Evolutionary conservation across 163 green algal genomes (phyloP), one percentile per base, ranked within the genome.

Genomic region (Coccomyxa subellipsoidea): DNA sequence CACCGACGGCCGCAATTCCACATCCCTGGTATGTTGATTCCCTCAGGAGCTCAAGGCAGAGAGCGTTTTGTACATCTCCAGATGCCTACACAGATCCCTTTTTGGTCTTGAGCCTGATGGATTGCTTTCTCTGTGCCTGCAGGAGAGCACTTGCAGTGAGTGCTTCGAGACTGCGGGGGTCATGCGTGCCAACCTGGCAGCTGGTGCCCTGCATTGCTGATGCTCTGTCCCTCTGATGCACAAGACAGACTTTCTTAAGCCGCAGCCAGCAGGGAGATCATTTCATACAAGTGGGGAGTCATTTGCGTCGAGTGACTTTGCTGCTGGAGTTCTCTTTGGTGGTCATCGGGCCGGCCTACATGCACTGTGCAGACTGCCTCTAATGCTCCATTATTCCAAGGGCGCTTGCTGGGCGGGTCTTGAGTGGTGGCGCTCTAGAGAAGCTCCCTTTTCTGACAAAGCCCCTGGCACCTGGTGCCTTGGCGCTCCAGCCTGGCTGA

Each of bases 81-180:
- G 47, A 29, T 66, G 12, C 18, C 47, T 66, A 18, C 12, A 18
- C 12, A 66, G 12, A 18, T 66, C 12, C 47, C 47, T 18, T 66
- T 18, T 66, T 66, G 12, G 47, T 18, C 47, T 66, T 12, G 47
- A 12, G 21, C 18, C 4, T 73, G 27, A 36, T n/a, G 59, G 59
- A 32, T 73, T 10, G 66, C 66, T n/a, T 32, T 4, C 15, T 73
- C 8, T 32, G 18, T 73, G 66, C 21, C 6, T 73, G 66, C 66
- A 73, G 66, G 66, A 73, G 18, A 73, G 66, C 66, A 73, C 66
- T 32, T 73, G 66, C 66, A 73, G 66, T 7, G 66, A 73, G 66
- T 35, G 66, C 32, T 73, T 27, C 18, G 27, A 73, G 27, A 32
- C 27, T 18, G 29, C 66, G 18, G 29, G 10, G 18, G 66, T n/a